Evolutionary conservation across 345 rosid species (phyloP).

Genomic region (Ailanthus altissimus): DNA sequence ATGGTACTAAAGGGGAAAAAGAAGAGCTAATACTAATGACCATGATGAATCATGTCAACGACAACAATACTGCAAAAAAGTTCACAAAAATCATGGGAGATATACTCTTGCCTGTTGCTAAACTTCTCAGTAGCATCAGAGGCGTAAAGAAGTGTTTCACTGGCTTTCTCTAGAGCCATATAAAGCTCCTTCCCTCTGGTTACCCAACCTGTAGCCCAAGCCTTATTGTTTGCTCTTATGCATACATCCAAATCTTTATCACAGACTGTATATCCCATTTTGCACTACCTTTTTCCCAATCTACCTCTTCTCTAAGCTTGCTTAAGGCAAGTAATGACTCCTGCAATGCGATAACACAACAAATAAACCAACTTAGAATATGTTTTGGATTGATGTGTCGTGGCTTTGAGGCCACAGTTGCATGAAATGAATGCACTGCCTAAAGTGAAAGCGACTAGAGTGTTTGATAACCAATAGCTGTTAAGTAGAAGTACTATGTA

Average conservation of each 20-base stretch:
- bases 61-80: no score
- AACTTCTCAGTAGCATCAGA: conserved; percentile 92
- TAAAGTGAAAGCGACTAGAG: no score
- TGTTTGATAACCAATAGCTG: no score
- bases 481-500: no score
- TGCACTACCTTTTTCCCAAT: conserved; percentile 68
- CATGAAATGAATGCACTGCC: no score
- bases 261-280: conserved; percentile 36
- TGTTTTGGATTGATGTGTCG: no score
- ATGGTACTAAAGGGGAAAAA: background rate
- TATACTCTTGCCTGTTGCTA: conserved; percentile 66
- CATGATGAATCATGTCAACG: no score
- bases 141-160: conserved; percentile 82
- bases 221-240: conserved; percentile 79
- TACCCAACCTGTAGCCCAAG: conserved; percentile 75
- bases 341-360: conserved; percentile 34
- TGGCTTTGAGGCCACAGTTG: no score
- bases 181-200: conserved; percentile 81
- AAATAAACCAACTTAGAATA: background rate
- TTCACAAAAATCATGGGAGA: no score
- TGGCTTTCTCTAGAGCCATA: conserved; percentile 87
- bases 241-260: conserved; percentile 86
- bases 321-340: conserved; percentile 78
- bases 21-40: no score
- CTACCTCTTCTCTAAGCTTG: conserved; percentile 88